A percentile compares a stretch with the other conserved stretches of the same genome.
Evolutionary conservation across 2,329 filamentous ascomycete genomes (phyloP).

Genomic region (Fusarium sp.): DNA sequence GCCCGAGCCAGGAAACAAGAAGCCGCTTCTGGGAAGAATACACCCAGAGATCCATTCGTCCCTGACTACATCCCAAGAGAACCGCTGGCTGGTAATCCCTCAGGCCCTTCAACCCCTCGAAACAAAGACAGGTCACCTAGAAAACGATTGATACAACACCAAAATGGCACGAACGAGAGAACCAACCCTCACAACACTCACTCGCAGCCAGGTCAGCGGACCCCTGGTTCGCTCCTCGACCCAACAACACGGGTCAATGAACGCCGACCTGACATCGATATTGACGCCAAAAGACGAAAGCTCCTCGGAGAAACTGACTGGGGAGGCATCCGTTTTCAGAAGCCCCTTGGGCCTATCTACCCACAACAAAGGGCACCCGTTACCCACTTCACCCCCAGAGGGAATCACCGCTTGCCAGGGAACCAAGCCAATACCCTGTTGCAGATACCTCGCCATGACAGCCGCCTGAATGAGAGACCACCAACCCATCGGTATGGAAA

Average conservation of each 20-base stretch:
- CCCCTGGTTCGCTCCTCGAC: neutral
- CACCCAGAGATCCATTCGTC: conserved; percentile 34
- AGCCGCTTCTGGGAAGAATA: conserved; percentile 1
- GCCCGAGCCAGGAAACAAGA: conserved; percentile 41
- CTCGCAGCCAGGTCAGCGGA: neutral
- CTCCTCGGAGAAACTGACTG: conserved; percentile 45
- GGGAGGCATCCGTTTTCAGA: conserved; percentile 47
- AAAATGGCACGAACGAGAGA: neutral
- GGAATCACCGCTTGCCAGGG: neutral
- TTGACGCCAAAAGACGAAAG: conserved; percentile 39
- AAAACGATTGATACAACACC: conserved; percentile 23
- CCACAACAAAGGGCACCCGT: conserved; percentile 15
- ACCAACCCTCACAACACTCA: neutral
- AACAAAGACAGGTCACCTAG: conserved; percentile 11
- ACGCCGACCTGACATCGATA: conserved; percentile 3
- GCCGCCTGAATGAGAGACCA: neutral
- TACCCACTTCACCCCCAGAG: neutral
- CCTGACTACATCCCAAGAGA: conserved; percentile 41
- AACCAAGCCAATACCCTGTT: neutral
- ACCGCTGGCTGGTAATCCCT: neutral
- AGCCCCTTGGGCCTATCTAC: conserved; percentile 39
- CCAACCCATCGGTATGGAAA: neutral
- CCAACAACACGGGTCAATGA: neutral
- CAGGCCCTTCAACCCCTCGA: neutral
- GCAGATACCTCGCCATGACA: neutral